Base-by-base conservation (phyloP, 1,139 yeast species). In the Suhomyces terraborum region DNA sequence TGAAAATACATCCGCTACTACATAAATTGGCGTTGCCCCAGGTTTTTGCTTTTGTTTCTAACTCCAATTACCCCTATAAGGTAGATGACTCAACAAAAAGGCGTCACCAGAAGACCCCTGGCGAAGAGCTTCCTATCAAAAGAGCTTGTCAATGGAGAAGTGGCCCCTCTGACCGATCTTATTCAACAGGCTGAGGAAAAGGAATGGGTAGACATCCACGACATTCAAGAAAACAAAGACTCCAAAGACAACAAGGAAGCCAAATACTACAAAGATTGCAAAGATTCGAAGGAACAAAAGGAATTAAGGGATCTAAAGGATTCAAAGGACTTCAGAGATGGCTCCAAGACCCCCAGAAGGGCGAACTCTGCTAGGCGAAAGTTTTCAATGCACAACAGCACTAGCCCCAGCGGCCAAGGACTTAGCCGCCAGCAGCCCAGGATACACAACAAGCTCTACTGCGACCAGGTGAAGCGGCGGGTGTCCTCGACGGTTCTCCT, bases 371-470 rank as follows among this genome's bases (percentile, higher is more conserved):
- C 16, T 32, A 26, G 32, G 18, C 33, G 33, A 21, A 24, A 32
- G 26, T 33, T 37, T 8, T 9, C 28, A 22, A 27, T 26, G 12
- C 19, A 23, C 36, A 23, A 22, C 8, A 38, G 40, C 26, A 36
- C 46, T 24, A 46, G 48, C 24, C 44, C 47, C 32, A 26, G 27
- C 22, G 31, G 29, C 24, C 24, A 12, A 13, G 32, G 29, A 6
- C 33, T 23, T 21, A 19, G 24, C 26, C 22, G 61, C n/a, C 63
- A 61, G 32, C 51, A 49, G 14, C 73, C 73, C n/a, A 55, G 54
- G 45, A 63, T 69, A 31, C 75, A 69, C 45, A 62, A 56, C 42
- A 68, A 68, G 40, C 54, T 69, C 31, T 58, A 61, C 43, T 57
- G 67, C 45, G 69, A 66, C n/a, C 47, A 41, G 33, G 41, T 48